Evolutionary conservation across 306 rosid genomes (phyloP).

Genomic region (Luffa acutangula): DNA sequence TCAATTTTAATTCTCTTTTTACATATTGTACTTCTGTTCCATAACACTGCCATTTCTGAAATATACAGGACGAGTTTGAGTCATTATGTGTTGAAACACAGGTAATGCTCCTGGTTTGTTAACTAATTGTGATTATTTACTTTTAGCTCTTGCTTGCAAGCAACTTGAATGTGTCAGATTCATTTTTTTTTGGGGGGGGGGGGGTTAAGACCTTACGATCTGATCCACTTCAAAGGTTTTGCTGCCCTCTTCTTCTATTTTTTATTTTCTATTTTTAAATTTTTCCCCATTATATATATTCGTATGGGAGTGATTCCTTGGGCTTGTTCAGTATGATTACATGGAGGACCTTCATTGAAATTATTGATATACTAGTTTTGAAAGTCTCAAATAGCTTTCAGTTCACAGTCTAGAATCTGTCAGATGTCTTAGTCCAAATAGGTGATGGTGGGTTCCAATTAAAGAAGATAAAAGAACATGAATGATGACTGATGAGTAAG

Average conservation of each 20-base stretch:
- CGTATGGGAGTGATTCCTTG: too few relatives aligned
- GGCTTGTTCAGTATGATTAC: neutral
- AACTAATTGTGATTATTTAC: neutral
- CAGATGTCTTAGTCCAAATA: neutral
- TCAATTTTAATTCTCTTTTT: neutral
- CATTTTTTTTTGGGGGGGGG: too few relatives aligned
- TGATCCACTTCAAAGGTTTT: neutral
- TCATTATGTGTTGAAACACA: slow-evolving; percentile 38
- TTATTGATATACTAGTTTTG: neutral
- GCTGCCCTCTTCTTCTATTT: neutral
- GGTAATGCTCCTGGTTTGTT: slow-evolving; percentile 27
- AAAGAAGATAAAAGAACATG: neutral
- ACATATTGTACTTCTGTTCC: slow-evolving; percentile 2
- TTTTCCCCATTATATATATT: too few relatives aligned
- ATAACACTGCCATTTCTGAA: slow-evolving; percentile 11
- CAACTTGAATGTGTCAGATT: neutral
- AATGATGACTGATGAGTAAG: neutral
- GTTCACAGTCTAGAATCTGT: neutral
- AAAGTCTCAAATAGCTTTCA: neutral
- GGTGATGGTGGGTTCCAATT: neutral
- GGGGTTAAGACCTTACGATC: neutral
- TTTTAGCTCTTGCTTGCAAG: neutral
- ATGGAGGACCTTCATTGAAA: neutral
- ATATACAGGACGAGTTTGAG: slow-evolving; percentile 56
- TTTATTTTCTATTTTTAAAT: too few relatives aligned